These are phyloP conservation scores for Fusarium sp. DNA, from an alignment of 2,329 filamentous ascomycete species.

Conservation along the genomic window DNA sequence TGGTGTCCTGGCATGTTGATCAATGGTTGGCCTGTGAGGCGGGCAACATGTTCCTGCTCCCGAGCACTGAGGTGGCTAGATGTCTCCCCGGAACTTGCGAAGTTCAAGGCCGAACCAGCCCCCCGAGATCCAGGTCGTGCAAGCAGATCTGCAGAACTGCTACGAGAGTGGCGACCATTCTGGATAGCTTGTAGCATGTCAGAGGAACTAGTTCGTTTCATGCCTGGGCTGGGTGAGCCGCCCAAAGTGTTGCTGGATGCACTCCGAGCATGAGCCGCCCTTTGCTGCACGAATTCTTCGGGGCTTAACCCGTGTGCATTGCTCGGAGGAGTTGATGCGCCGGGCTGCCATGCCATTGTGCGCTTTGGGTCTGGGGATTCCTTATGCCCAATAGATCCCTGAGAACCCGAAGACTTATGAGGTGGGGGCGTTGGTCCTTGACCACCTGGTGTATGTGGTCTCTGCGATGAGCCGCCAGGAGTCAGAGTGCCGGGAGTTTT, in stretches of 20 bases:
- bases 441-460: conserved; percentile 48
- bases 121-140: conserved; percentile 68
- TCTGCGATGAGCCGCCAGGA: conserved; percentile 29
- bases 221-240: conserved; percentile 43
- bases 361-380: conserved; percentile 66
- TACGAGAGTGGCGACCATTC: conserved; percentile 48
- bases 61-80: conserved; percentile 77
- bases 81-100: conserved; percentile 52
- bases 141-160: conserved; percentile 58
- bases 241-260: conserved; percentile 60
- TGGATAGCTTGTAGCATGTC: conserved; percentile 46
- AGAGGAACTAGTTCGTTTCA: conserved; percentile 52
- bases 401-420: conserved; percentile 35
- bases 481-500: conserved; percentile 41
- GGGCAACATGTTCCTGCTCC: conserved; percentile 89
- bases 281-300: conserved; percentile 86
- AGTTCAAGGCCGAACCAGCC: conserved; percentile 60
- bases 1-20: conserved; percentile 70
- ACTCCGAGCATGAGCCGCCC: conserved; percentile 71
- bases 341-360: conserved; percentile 83
- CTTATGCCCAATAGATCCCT: conserved; percentile 54
- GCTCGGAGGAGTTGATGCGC: conserved; percentile 61
- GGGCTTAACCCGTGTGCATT: conserved; percentile 69
- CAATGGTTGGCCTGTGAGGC: conserved; percentile 80
- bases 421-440: conserved; percentile 37